Evolutionary conservation across 768 basidiomycete species (phyloP), one percentile per base, ranked within the genome.

Genomic region (Collybiopsis luxurians): DNA sequence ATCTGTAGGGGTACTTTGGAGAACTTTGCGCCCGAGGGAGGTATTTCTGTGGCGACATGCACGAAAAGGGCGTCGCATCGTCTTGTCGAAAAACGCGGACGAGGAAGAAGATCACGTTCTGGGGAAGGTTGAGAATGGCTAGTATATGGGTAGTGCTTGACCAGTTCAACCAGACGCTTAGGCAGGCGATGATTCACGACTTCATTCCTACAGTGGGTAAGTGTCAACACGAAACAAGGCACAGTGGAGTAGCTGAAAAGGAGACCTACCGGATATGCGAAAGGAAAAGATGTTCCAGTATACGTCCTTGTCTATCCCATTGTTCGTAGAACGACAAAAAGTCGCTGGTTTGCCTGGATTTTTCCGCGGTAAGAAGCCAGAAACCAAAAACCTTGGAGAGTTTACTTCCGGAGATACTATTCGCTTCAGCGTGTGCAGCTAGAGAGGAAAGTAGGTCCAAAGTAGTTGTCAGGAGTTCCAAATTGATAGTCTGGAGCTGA

Each of bases 281-380:
- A 55, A 92, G 74, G 71, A 92, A 90, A 7, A 92, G 57, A 70
- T 92, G 90, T 62, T 92, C 91, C 49, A 92, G 64, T 40, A 87
- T 79, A 21, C 89, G 75, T 28, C 88, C 91, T 9, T 82, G 79
- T 27, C 77, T 75, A 61, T 92, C 88, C 91, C 91, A 92, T 28
- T 86, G 77, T 3, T 75, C 72, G 65, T 92, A 92, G 65, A 92
- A 90, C 9, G 75, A 66, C 12, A 67, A 56, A 85, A 84, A 90
- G 53, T 84, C 81, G 49, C 88, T 85, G 1, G 71, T 75, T 10
- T 73, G 71, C 42, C 79, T 75, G 2, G 75, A 71, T 26, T 80
- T 73, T 38, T 76, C 74, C 1, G 78, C 66, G 3, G 79, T 71
- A 13, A 92, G 71, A 21, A 92, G 70, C 90, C 90, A 92, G 47